Conservation (phyloP, 257 asterid species). For the Marsdenia floribunda region DNA sequence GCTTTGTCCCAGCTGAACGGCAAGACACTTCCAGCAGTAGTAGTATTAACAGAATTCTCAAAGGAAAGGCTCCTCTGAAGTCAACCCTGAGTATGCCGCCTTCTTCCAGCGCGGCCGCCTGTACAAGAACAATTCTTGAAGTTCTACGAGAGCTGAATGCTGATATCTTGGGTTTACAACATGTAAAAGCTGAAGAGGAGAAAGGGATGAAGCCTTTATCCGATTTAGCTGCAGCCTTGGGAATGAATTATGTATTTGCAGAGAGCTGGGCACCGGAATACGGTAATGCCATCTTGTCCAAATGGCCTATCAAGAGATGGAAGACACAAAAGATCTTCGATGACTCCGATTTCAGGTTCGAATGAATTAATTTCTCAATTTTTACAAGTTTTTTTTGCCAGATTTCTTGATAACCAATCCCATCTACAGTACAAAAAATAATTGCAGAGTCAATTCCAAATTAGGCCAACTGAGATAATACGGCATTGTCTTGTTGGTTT, state of each 20-base stretch:
- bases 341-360: constrained; percentile 82
- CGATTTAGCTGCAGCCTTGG: constrained; percentile 77
- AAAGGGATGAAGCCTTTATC: constrained; percentile 85
- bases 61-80: constrained; percentile 56
- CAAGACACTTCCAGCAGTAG: constrained; percentile 15
- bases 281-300: constrained; percentile 84
- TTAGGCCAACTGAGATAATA: not conserved
- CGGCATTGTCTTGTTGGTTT: not conserved
- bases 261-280: constrained; percentile 99
- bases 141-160: constrained; percentile 76
- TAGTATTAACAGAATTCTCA: constrained; percentile 22
- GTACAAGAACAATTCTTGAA: constrained; percentile 50
- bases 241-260: constrained; percentile 90
- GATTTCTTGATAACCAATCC: not conserved
- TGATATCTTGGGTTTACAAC: constrained; percentile 81
- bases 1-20: constrained; percentile 23
- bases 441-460: not conserved
- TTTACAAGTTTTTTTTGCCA: no score
- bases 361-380: not conserved
- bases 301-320: constrained; percentile 91
- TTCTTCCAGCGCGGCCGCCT: constrained; percentile 1
- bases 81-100: constrained; percentile 29
- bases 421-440: not conserved
- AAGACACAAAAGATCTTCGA: constrained; percentile 70
- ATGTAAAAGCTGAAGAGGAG: constrained; percentile 95